Percentiles rank a stretch among this genome's conserved stretches.
Conservation (phyloP, 2,329 filamentous ascomycete genomes). For the Pseudocercospora fijiensis region DNA sequence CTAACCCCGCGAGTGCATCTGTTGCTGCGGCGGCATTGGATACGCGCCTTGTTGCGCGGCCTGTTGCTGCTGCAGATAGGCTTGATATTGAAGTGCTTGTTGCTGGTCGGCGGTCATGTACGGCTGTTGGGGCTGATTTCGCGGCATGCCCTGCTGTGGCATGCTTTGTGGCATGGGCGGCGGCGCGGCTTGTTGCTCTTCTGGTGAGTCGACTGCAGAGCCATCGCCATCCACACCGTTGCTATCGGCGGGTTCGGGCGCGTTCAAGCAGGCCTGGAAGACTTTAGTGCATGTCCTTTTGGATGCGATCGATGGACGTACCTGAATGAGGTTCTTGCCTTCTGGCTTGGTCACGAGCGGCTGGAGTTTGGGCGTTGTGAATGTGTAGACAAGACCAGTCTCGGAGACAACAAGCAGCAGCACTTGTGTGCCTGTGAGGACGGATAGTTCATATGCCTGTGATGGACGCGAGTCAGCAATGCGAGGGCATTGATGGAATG, state of each 20-base stretch:
- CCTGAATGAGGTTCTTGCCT: conserved; percentile 99
- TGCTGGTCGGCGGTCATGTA: conserved; percentile 43
- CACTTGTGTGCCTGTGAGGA: conserved; percentile 96
- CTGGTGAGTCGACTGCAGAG: conserved; percentile 74
- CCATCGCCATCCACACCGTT: conserved; percentile 52
- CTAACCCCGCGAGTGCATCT: conserved; percentile 35
- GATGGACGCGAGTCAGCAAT: conserved; percentile 19
- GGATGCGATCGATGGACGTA: conserved; percentile 41
- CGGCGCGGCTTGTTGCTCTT: conserved; percentile 73
- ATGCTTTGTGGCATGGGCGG: conserved; percentile 38
- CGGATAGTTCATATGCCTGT: conserved; percentile 94
- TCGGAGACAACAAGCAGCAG: conserved; percentile 94
- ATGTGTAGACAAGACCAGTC: conserved; percentile 95
- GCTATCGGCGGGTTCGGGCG: conserved; percentile 83
- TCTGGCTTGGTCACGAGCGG: conserved; percentile 97
- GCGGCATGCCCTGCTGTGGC: conserved; percentile 35
- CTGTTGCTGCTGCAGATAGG: conserved; percentile 42
- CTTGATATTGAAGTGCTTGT: conserved; percentile 42
- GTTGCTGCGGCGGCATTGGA: conserved; percentile 40
- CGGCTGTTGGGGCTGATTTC: conserved; percentile 32
- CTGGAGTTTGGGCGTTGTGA: conserved; percentile 97
- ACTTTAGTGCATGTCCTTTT: conserved; percentile 21
- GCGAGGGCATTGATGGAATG: conserved; percentile 12
- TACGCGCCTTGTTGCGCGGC: conserved; percentile 39
- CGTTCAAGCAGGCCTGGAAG: conserved; percentile 87